Evolutionary conservation across 768 basidiomycete genomes (phyloP).

Genomic region (Phylloporus sp.): DNA sequence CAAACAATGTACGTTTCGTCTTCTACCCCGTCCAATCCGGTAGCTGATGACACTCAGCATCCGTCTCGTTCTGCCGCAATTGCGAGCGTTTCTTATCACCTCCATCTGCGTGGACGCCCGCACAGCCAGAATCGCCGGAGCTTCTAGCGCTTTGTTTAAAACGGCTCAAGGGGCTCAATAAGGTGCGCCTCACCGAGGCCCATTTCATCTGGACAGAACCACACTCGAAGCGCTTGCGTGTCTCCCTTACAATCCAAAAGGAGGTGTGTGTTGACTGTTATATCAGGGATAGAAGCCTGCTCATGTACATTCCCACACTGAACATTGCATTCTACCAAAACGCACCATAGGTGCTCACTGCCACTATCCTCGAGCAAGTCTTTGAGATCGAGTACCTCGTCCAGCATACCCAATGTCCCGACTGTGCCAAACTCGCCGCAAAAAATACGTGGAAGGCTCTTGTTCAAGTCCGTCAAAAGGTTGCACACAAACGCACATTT

Average conservation of each 20-base stretch:
- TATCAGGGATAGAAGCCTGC: background rate
- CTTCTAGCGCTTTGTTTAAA: conserved; percentile 91
- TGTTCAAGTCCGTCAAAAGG: conserved; percentile 99
- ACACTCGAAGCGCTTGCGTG: conserved; percentile 87
- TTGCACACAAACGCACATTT: conserved; percentile 97
- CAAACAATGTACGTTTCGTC: conserved; percentile 66
- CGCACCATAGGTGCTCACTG: conserved; percentile 76
- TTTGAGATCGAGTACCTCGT: conserved; percentile 97
- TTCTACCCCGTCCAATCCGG: background rate
- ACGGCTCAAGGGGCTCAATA: conserved; percentile 90
- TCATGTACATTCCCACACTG: background rate
- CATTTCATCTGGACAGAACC: conserved; percentile 99
- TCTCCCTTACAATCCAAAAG: conserved; percentile 97
- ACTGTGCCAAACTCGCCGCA: conserved; percentile 90
- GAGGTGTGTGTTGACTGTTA: conserved; percentile 59
- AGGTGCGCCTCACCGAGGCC: conserved; percentile 95
- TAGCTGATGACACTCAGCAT: conserved; percentile 44
- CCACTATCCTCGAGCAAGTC: conserved; percentile 94
- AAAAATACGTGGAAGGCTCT: conserved; percentile 99
- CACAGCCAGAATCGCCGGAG: conserved; percentile 87
- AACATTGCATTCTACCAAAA: background rate
- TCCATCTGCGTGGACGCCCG: conserved; percentile 80
- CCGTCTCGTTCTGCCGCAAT: conserved; percentile 90
- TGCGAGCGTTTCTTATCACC: conserved; percentile 96
- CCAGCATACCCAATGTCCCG: conserved; percentile 91